These are phyloP conservation scores for Suhomyces chickasaworum DNA, from an alignment of 1,139 yeast species.

Conservation along the genomic window DNA sequence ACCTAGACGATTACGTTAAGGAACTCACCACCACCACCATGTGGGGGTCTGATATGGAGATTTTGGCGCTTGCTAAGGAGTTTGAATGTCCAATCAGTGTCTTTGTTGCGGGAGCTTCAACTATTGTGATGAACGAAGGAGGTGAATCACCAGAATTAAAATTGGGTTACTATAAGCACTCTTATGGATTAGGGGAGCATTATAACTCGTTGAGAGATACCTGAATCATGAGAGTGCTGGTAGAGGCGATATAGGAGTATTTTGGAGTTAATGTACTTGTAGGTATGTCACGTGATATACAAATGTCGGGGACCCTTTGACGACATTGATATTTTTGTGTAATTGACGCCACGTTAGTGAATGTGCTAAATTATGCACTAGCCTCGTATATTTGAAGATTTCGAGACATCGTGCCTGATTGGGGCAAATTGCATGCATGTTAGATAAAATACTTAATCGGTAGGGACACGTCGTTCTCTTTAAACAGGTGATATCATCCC, in stretches of 20 bases:
- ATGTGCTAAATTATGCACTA: constrained; percentile 7
- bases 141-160: constrained; percentile 55
- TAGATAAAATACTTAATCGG: no score
- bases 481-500: constrained; percentile 2
- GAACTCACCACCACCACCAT: constrained; percentile 73
- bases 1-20: constrained; percentile 67
- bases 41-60: constrained; percentile 98
- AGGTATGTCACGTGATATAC: neutral
- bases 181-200: constrained; percentile 91
- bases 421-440: constrained; percentile 1
- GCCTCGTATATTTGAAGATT: constrained; percentile 8
- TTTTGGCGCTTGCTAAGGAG: constrained; percentile 71
- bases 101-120: constrained; percentile 72
- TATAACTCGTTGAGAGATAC: constrained; percentile 77
- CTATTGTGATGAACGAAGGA: constrained; percentile 39
- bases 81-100: constrained; percentile 74
- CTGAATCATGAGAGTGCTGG: no score
- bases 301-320: constrained; percentile 5
- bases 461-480: constrained; percentile 7
- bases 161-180: constrained; percentile 81
- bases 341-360: constrained; percentile 2
- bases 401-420: constrained; percentile 8
- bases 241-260: neutral
- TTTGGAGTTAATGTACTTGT: neutral
- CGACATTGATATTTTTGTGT: constrained; percentile 8